Conservation (phyloP, 2,329 filamentous ascomycete species). For the Aspergillus sp. region DNA sequence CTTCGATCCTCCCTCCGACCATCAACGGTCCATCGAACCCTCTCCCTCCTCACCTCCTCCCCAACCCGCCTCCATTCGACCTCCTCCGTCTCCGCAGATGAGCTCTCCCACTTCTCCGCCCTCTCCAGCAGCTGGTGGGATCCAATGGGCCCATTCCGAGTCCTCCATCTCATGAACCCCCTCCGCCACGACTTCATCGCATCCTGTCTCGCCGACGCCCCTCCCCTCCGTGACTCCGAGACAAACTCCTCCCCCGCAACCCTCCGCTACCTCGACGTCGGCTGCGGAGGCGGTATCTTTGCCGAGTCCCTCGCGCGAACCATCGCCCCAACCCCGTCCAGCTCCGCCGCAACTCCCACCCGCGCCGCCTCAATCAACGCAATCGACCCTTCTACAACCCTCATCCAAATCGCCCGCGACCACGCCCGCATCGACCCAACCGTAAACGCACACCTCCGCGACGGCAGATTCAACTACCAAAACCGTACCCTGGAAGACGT, state of each 20-base stretch:
- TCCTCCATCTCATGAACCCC: constrained; percentile 97
- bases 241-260: background rate
- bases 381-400: constrained; percentile 39
- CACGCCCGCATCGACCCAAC: constrained; percentile 72
- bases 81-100: constrained; percentile 77
- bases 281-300: constrained; percentile 95
- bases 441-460: constrained; percentile 51
- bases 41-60: constrained; percentile 1
- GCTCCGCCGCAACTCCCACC: constrained; percentile 23
- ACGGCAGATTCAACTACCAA: constrained; percentile 60
- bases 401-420: constrained; percentile 60
- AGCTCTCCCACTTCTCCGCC: constrained; percentile 90
- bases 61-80: constrained; percentile 26
- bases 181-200: constrained; percentile 89
- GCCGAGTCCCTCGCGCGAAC: constrained; percentile 60
- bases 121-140: constrained; percentile 98
- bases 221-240: constrained; percentile 28
- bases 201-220: constrained; percentile 59
- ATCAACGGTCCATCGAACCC: constrained; percentile 2
- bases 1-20: constrained; percentile 2
- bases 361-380: constrained; percentile 39
- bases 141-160: constrained; percentile 81
- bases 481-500: constrained; percentile 69
- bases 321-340: constrained; percentile 15
- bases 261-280: constrained; percentile 75